These are phyloP conservation scores for Raphidocelis subcapitata DNA, from an alignment of 139 green algal genomes.

Conservation along the genomic window DNA sequence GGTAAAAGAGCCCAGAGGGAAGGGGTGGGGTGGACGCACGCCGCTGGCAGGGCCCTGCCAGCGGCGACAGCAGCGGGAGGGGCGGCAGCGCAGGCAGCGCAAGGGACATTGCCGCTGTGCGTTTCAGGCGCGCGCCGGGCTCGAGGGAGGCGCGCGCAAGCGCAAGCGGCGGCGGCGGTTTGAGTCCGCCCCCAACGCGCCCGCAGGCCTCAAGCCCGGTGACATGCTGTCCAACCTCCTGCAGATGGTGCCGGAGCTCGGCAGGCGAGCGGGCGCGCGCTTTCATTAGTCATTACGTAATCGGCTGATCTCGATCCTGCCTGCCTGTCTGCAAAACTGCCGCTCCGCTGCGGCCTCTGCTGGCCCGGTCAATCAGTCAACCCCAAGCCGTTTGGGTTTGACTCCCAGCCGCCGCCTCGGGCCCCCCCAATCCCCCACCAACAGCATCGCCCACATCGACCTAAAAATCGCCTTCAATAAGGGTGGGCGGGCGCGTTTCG, in stretches of 20 bases:
- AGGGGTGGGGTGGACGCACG: conserved; percentile 7
- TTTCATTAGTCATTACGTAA: too few relatives aligned
- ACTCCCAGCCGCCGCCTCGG: too few relatives aligned
- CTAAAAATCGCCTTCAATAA: not conserved
- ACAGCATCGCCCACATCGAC: not conserved
- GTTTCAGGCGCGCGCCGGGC: not conserved
- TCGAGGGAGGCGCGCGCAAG: not conserved
- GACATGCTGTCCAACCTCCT: conserved; percentile 48
- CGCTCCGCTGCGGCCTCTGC: too few relatives aligned
- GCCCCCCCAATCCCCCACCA: not conserved
- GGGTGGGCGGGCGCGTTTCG: not conserved
- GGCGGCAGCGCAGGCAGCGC: not conserved
- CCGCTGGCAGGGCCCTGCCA: not conserved
- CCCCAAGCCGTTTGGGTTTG: too few relatives aligned
- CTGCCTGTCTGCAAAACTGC: too few relatives aligned
- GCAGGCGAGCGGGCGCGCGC: conserved; percentile 27
- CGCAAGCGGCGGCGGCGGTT: not conserved
- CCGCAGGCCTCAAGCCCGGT: conserved; percentile 32
- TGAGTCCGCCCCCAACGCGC: not conserved
- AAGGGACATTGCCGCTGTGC: not conserved
- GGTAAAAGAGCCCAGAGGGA: too few relatives aligned
- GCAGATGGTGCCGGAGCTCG: conserved; percentile 79
- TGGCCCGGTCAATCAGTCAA: too few relatives aligned
- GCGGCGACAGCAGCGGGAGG: not conserved
- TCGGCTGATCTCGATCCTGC: too few relatives aligned